Evolutionary conservation across 306 rosid genomes (phyloP), one percentile per base, ranked within the genome.

Genomic region (Cicer yamashitae): DNA sequence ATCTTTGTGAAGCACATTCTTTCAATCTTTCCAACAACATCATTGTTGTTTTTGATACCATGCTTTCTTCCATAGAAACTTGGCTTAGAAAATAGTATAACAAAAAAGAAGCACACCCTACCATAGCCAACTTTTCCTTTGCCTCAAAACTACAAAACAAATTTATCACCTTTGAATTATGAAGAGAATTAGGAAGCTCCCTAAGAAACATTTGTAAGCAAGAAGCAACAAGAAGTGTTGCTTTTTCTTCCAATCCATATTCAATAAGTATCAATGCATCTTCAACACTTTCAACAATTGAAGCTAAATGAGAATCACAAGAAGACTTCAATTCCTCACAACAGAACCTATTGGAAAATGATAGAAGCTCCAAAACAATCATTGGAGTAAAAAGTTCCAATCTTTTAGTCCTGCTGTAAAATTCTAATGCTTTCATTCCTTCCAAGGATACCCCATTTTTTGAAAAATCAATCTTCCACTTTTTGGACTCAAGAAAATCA

Each of bases 11-110:
- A 12, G 89, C 89, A 66, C 85, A 84, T 73, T 90, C 93, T 58
- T 51, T 85, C 68, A 88, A 58, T 73, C 97, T 88, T 86, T 90
- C 93, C 41, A 92, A 10, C 20, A 92, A 68, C 89, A 87, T 90
- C 78, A 82, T 41, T 4, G 97, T 86, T 8, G 79, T 86, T 74
- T 82, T 88, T 0, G 93, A 86, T 3, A 66, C 82, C 90, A 87
- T 81, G 87, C 79, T 84, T 84, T 92, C 93, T 65, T 85, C 93
- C 89, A 90, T 87, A 3, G 97, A 85, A 0, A 92, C 91, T 47
- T 88, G 97, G 73, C 92, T 87, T 10, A 92, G 84, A 77, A 90
- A 92, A 85, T 86, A 87, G 80, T 90, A 92, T 77, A 92, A 67
- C 10, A 90, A 79, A 86, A 88, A 92, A 71, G 88, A 84, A 60